Conservation (phyloP, 768 basidiomycete species). For the Rhizopogon roseolus region DNA sequence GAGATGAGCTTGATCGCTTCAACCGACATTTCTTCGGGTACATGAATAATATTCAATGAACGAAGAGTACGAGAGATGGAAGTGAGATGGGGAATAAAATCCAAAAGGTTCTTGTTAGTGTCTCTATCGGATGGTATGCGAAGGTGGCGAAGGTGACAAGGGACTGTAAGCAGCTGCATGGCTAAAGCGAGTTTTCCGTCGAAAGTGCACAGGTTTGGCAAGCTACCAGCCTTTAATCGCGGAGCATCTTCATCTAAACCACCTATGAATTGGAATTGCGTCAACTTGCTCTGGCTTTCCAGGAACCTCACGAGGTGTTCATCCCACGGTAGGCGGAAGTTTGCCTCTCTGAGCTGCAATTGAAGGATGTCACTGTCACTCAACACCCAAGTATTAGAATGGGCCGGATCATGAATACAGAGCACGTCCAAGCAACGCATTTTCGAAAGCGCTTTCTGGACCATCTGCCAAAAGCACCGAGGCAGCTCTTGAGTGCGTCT, state of each 20-base stretch:
- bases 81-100: constrained; percentile 28
- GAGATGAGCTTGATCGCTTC: constrained; percentile 29
- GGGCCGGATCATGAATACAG: constrained; percentile 34
- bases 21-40: constrained; percentile 27
- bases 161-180: constrained; percentile 29
- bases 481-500: constrained; percentile 21
- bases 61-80: constrained; percentile 27
- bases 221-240: constrained; percentile 25
- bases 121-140: constrained; percentile 40
- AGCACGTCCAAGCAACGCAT: constrained; percentile 43
- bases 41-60: constrained; percentile 30
- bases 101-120: constrained; percentile 22
- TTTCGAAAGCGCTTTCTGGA: constrained; percentile 38
- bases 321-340: constrained; percentile 49
- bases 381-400: constrained; percentile 42
- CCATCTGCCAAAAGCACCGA: constrained; percentile 37
- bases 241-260: constrained; percentile 19
- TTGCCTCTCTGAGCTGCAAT: constrained; percentile 47
- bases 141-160: constrained; percentile 38
- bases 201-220: constrained; percentile 38
- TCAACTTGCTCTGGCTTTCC: constrained; percentile 39
- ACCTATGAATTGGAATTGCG: constrained; percentile 28
- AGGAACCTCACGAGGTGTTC: constrained; percentile 42
- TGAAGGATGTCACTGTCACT: constrained; percentile 31
- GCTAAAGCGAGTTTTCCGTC: constrained; percentile 43